Evolutionary conservation across 805 yeast species (phyloP).

Genomic region (Saccharomycopsis sp.): DNA sequence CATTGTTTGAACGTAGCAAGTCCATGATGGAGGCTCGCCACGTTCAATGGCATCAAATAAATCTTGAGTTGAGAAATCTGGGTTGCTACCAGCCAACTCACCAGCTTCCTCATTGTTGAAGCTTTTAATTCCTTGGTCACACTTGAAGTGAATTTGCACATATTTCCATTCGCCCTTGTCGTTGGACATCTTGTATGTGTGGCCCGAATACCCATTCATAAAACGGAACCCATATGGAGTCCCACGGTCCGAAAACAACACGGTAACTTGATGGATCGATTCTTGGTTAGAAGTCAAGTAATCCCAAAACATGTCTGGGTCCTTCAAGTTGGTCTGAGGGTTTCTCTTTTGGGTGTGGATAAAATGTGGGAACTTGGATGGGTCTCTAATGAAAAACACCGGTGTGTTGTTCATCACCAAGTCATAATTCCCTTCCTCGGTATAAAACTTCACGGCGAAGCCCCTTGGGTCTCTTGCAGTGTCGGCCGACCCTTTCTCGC

Average conservation of each 20-base stretch:
- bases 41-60: constrained; percentile 68
- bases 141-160: constrained; percentile 66
- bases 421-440: constrained; percentile 61
- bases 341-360: constrained; percentile 78
- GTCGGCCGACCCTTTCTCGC: constrained; percentile 59
- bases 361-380: constrained; percentile 73
- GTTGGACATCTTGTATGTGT: constrained; percentile 74
- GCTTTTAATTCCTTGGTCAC: constrained; percentile 53
- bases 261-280: constrained; percentile 65
- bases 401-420: constrained; percentile 73
- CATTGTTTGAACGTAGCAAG: constrained; percentile 78
- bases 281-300: constrained; percentile 67
- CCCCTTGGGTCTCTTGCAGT: constrained; percentile 66
- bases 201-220: constrained; percentile 83
- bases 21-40: constrained; percentile 80
- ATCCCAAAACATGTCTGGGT: constrained; percentile 80
- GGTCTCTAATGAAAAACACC: constrained; percentile 76
- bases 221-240: constrained; percentile 67
- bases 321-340: constrained; percentile 66
- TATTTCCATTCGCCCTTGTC: constrained; percentile 67
- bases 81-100: constrained; percentile 61
- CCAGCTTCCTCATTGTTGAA: constrained; percentile 61
- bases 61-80: constrained; percentile 76
- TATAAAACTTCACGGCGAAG: constrained; percentile 53
- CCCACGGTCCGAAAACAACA: constrained; percentile 72